Evolutionary conservation across 78 protist genomes (phyloP).

Genomic region (Cavenderia fasciculata): DNA sequence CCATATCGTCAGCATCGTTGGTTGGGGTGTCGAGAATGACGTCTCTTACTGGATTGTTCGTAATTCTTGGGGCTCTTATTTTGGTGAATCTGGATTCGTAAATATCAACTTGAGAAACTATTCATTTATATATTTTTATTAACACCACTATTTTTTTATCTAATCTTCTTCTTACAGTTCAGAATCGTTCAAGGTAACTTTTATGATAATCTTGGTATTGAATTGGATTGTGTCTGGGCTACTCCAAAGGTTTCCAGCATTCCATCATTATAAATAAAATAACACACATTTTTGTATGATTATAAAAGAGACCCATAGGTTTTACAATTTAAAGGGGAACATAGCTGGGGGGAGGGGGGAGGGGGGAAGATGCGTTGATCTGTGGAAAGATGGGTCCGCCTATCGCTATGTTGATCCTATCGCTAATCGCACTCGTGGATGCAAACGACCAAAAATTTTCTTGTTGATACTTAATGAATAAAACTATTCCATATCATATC

Average conservation of each 20-base stretch:
- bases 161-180: too few relatives aligned
- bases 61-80: slow-evolving; percentile 84
- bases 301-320: too few relatives aligned
- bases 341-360: too few relatives aligned
- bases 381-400: slow-evolving; percentile 45
- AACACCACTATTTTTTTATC: too few relatives aligned
- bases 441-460: slow-evolving; percentile 81
- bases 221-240: slow-evolving; percentile 27
- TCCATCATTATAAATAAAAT: neutral
- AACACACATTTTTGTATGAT: too few relatives aligned
- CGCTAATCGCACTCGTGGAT: slow-evolving; percentile 46
- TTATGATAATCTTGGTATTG: slow-evolving; percentile 67
- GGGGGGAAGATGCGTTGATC: slow-evolving; percentile 46
- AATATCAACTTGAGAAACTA: too few relatives aligned
- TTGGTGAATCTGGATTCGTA: slow-evolving; percentile 90
- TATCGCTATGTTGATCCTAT: slow-evolving; percentile 68
- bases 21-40: slow-evolving; percentile 81
- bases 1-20: slow-evolving; percentile 81
- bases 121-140: too few relatives aligned
- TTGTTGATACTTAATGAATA: too few relatives aligned
- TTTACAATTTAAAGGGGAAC: too few relatives aligned
- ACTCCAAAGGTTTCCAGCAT: neutral
- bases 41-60: slow-evolving; percentile 78
- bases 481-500: too few relatives aligned
- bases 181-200: slow-evolving; percentile 71